phyloP scores from a whole-genome alignment of 2,329 filamentous ascomycete genomes.

The Ceratocystis cacaofunesta region DNA sequence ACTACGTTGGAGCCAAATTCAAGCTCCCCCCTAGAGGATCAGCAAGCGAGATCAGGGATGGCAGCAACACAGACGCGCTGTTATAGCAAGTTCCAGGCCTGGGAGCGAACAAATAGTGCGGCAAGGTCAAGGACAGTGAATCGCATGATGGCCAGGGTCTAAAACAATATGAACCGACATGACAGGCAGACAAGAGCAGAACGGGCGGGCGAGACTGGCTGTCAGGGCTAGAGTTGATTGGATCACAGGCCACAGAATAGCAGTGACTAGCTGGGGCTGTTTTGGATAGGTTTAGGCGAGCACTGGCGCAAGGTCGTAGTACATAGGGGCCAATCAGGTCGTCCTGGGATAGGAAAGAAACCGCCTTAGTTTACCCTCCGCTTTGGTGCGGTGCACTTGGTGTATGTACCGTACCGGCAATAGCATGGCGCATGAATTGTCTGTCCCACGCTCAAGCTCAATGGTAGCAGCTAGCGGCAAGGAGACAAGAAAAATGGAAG shows the following conservation, averaged over 20 bases:
- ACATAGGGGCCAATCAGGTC: too few relatives aligned
- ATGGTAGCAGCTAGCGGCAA: too few relatives aligned
- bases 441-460: too few relatives aligned
- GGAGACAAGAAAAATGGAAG: too few relatives aligned
- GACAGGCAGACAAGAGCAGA: too few relatives aligned
- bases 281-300: background rate
- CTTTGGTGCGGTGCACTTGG: too few relatives aligned
- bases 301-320: background rate
- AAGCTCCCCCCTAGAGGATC: background rate
- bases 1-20: background rate
- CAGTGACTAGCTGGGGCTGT: background rate
- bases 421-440: too few relatives aligned
- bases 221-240: too few relatives aligned
- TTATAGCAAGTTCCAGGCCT: background rate
- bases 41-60: slow-evolving; percentile 1
- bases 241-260: background rate
- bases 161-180: background rate
- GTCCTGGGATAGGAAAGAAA: too few relatives aligned
- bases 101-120: background rate
- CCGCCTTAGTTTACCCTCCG: too few relatives aligned
- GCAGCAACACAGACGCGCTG: background rate
- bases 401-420: too few relatives aligned
- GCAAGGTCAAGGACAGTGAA: background rate
- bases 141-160: background rate
- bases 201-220: too few relatives aligned